These are phyloP conservation scores for Gastrolobium bilobum DNA, from an alignment of 306 rosid genomes.

Conservation along the genomic window DNA sequence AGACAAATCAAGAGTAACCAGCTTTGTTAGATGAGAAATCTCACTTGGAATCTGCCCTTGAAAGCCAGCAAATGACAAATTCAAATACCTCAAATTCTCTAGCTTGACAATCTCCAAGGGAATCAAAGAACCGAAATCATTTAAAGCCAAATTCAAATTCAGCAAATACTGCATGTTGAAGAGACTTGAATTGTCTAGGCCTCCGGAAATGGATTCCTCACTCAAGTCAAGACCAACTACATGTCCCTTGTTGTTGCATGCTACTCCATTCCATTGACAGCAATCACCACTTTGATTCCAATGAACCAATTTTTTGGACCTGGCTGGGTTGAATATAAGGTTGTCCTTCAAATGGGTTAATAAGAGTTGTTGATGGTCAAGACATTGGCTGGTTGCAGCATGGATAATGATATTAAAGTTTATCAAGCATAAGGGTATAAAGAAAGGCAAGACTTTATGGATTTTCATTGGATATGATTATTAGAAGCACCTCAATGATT, in stretches of 20 bases:
- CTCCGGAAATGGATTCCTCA: conserved; percentile 42
- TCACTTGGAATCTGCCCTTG: conserved; percentile 42
- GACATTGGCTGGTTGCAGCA: background rate
- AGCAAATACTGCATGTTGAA: conserved; percentile 45
- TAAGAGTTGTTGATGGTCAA: background rate
- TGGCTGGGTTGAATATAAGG: background rate
- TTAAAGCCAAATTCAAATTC: conserved; percentile 47
- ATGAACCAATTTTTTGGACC: conserved; percentile 30
- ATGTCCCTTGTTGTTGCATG: conserved; percentile 39
- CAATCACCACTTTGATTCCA: conserved; percentile 50
- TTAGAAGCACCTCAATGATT: background rate
- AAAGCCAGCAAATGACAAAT: conserved; percentile 52
- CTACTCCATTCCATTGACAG: conserved; percentile 61
- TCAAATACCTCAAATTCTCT: conserved; percentile 35
- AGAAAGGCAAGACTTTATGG: background rate
- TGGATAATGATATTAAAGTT: background rate
- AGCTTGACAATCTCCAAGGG: conserved; percentile 41
- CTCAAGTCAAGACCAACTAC: conserved; percentile 44
- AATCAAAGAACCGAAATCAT: conserved; percentile 9
- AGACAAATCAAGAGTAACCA: conserved; percentile 43
- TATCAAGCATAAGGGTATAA: background rate
- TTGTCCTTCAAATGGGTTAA: conserved; percentile 14
- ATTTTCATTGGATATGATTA: conserved; percentile 8
- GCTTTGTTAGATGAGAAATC: conserved; percentile 48
- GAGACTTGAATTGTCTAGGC: conserved; percentile 46